Evolutionary conservation across 2,329 filamentous ascomycete species (phyloP).

Genomic region (Aspergillus sp.): DNA sequence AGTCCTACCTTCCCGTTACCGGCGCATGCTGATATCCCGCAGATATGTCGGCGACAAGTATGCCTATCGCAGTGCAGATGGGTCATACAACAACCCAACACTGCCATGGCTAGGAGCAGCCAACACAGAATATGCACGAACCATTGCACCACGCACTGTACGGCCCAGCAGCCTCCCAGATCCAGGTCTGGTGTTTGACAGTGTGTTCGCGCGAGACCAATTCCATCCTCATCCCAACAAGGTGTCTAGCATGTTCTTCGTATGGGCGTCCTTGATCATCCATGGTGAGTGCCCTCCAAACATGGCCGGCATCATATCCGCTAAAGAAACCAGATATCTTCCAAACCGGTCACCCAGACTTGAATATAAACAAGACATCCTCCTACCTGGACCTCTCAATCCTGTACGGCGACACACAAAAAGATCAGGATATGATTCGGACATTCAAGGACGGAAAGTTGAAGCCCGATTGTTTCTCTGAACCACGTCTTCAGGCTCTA

Average conservation of each 20-base stretch:
- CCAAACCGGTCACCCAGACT: conserved; percentile 63
- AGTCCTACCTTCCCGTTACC: conserved; percentile 9
- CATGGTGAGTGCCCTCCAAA: conserved; percentile 52
- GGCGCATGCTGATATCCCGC: conserved; percentile 10
- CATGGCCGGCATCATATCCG: neutral
- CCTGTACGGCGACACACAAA: conserved; percentile 62
- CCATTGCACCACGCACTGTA: conserved; percentile 58
- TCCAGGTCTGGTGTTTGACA: conserved; percentile 51
- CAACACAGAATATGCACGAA: conserved; percentile 64
- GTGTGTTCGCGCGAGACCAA: conserved; percentile 40
- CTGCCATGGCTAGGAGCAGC: conserved; percentile 66
- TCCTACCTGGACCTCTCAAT: conserved; percentile 71
- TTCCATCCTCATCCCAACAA: conserved; percentile 63
- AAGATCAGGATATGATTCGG: conserved; percentile 50
- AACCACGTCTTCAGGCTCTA: conserved; percentile 67
- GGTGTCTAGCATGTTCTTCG: conserved; percentile 68
- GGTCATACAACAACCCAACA: conserved; percentile 68
- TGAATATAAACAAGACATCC: conserved; percentile 63
- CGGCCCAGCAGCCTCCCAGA: conserved; percentile 67
- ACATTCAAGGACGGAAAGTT: conserved; percentile 69
- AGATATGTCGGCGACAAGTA: conserved; percentile 53
- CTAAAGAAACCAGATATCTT: conserved; percentile 55
- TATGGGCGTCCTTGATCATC: conserved; percentile 71
- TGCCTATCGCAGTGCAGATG: conserved; percentile 67
- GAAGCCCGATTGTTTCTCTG: conserved; percentile 70